These are phyloP conservation scores for Candida pini DNA, from an alignment of 805 yeast species.

Conservation along the genomic window DNA sequence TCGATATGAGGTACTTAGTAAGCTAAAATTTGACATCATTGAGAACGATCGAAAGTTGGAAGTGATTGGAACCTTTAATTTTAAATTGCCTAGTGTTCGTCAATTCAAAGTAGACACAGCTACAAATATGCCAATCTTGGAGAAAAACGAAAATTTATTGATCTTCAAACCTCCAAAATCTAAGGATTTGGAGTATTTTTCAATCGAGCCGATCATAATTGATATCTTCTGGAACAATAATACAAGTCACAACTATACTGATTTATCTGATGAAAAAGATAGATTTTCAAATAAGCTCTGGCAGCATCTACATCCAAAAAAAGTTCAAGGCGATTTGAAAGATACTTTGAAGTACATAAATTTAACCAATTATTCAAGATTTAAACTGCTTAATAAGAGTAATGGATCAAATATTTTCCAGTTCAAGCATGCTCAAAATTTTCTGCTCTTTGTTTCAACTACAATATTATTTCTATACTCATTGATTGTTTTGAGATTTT, in stretches of 20 bases:
- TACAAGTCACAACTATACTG: conserved; percentile 4
- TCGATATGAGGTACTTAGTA: conserved; percentile 9
- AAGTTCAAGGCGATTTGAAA: conserved; percentile 16
- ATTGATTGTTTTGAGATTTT: conserved; percentile 6
- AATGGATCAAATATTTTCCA: neutral
- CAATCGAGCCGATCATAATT: conserved; percentile 66
- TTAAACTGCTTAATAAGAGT: conserved; percentile 14
- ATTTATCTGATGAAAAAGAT: conserved; percentile 9
- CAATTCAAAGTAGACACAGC: conserved; percentile 12
- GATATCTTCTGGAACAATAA: conserved; percentile 38
- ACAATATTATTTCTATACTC: conserved; percentile 4
- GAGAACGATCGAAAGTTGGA: conserved; percentile 18
- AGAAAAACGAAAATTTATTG: conserved; percentile 29
- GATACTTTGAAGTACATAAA: conserved; percentile 26
- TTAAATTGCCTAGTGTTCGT: conserved; percentile 10
- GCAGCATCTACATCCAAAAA: conserved; percentile 14
- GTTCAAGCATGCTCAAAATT: neutral
- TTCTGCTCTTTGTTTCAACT: too few species aligned
- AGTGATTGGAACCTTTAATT: conserved; percentile 25
- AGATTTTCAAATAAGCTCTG: conserved; percentile 25
- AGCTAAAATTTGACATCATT: conserved; percentile 10
- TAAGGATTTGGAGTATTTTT: conserved; percentile 66
- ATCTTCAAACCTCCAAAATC: conserved; percentile 70
- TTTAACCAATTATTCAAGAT: conserved; percentile 23
- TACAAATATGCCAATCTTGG: conserved; percentile 12